A percentile compares a stretch with the other conserved stretches of the same genome.
These are phyloP conservation scores for Talaromyces sp. DNA, from an alignment of 2,329 filamentous ascomycete genomes.

Conservation along the genomic window DNA sequence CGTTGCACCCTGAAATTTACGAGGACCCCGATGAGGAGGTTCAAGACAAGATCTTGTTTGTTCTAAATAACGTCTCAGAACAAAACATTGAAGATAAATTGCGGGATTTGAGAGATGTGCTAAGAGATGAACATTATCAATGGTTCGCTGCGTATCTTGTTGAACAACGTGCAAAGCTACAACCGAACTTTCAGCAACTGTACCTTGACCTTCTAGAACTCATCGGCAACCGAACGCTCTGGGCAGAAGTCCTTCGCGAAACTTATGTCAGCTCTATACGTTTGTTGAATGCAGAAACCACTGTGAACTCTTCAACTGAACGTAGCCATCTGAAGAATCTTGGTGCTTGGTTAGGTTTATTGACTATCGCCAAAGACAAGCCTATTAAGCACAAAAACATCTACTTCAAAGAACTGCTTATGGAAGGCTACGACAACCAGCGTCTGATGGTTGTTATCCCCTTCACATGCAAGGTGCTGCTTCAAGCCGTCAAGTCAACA, in stretches of 20 bases:
- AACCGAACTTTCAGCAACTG: slow-evolving; percentile 91
- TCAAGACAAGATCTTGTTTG: slow-evolving; percentile 91
- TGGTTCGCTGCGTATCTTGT: slow-evolving; percentile 97
- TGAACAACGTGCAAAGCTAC: slow-evolving; percentile 92
- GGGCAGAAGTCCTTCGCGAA: slow-evolving; percentile 86
- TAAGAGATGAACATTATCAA: slow-evolving; percentile 79
- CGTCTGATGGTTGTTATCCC: slow-evolving; percentile 89
- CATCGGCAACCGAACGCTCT: slow-evolving; percentile 74
- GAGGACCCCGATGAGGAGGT: slow-evolving; percentile 80
- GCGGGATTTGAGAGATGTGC: slow-evolving; percentile 70
- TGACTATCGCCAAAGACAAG: slow-evolving; percentile 90
- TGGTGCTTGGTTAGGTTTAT: slow-evolving; percentile 84
- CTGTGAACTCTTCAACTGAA: slow-evolving; percentile 78
- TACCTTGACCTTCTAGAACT: slow-evolving; percentile 86
- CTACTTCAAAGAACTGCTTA: slow-evolving; percentile 90
- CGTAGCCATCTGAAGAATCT: slow-evolving; percentile 88
- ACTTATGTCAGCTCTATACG: slow-evolving; percentile 83
- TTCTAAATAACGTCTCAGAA: slow-evolving; percentile 93
- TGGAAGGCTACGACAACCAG: slow-evolving; percentile 91
- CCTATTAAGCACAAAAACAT: slow-evolving; percentile 96
- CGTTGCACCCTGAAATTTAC: slow-evolving; percentile 60
- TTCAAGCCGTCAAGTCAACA: slow-evolving; percentile 77
- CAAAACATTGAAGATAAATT: slow-evolving; percentile 83
- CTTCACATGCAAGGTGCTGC: slow-evolving; percentile 93
- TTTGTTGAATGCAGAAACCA: slow-evolving; percentile 85